Conservation (phyloP, 192 early-diverging fungal species). For the Chytriomyces confervae region DNA sequence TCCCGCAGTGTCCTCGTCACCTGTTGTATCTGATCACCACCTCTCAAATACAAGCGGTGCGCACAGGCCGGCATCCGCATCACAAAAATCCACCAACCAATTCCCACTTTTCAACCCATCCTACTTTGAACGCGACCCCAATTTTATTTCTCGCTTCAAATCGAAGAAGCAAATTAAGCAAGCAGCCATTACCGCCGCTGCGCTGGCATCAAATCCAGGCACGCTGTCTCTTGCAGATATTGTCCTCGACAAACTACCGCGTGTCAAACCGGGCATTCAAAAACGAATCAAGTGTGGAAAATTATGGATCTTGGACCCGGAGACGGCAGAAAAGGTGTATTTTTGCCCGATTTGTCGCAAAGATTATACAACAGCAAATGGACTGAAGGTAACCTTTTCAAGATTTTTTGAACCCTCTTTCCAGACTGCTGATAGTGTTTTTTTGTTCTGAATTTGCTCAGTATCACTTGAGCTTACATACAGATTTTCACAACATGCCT, state of each 20-base stretch:
- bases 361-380: conserved; percentile 96
- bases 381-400: conserved; percentile 64
- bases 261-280: conserved; percentile 14
- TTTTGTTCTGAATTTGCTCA: neutral
- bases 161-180: neutral
- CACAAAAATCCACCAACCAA: too few species aligned
- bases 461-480: conserved; percentile 30
- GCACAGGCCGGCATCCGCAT: too few species aligned
- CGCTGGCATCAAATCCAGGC: neutral
- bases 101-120: neutral
- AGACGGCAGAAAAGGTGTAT: conserved; percentile 52
- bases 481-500: conserved; percentile 22
- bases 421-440: neutral
- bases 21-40: neutral
- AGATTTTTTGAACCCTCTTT: conserved; percentile 17
- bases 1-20: neutral
- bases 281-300: conserved; percentile 4
- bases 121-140: neutral
- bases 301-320: conserved; percentile 22
- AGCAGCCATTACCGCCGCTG: neutral
- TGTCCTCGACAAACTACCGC: conserved; percentile 6
- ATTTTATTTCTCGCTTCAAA: neutral
- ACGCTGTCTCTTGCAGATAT: conserved; percentile 1
- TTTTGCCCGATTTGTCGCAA: conserved; percentile 89
- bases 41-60: neutral